Conservation (phyloP, 768 basidiomycete genomes). For the Ramaria rubella region DNA sequence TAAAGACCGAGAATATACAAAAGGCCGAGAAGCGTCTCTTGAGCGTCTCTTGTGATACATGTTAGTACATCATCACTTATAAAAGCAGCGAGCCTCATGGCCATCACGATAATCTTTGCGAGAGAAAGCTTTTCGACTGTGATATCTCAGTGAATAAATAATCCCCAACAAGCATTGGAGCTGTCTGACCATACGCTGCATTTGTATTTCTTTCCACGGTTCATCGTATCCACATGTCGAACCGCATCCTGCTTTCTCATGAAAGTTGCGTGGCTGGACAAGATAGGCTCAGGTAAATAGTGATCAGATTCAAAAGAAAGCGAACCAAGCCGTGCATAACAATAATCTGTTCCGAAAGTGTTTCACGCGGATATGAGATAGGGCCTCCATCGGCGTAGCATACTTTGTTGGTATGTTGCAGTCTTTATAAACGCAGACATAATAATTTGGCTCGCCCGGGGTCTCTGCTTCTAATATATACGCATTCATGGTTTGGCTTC, state of each 20-base stretch:
- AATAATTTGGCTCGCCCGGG: background rate
- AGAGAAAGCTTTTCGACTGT: background rate
- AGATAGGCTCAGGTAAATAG: background rate
- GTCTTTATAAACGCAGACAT: background rate
- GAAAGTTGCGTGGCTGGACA: background rate
- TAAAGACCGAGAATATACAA: background rate
- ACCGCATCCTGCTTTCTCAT: conserved; percentile 5
- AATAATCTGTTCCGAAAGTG: conserved; percentile 3
- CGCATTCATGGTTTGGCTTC: too few species aligned
- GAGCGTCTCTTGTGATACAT: too few species aligned
- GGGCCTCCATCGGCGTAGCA: background rate
- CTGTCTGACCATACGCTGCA: conserved; percentile 3
- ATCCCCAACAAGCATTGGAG: background rate
- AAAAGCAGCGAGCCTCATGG: background rate
- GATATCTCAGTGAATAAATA: background rate
- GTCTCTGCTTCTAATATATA: too few species aligned
- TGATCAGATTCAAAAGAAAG: background rate
- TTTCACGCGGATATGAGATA: conserved; percentile 4
- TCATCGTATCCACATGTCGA: conserved; percentile 3
- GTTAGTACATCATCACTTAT: background rate
- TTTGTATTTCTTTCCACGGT: conserved; percentile 2
- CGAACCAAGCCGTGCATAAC: conserved; percentile 6
- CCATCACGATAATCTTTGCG: conserved; percentile 4
- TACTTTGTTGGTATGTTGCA: background rate
- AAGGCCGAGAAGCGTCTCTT: too few species aligned